phyloP scores from a whole-genome alignment of 345 rosid species.

The Populus simonii region DNA sequence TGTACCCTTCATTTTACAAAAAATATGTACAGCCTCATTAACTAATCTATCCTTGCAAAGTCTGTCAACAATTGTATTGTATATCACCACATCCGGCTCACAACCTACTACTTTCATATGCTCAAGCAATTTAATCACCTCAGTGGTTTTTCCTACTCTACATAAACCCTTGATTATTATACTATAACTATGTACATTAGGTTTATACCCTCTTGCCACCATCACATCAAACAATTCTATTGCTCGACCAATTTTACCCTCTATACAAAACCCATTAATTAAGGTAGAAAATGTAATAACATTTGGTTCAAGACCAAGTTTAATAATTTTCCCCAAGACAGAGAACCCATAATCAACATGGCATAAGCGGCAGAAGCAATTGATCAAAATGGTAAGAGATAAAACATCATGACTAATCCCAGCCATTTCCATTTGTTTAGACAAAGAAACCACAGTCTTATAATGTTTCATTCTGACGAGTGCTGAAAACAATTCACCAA shows the following conservation, averaged over 20 bases:
- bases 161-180: not conserved
- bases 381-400: not conserved
- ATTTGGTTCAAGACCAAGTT: not conserved
- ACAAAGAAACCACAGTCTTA: not conserved
- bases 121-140: not conserved
- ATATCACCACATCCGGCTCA: conserved; percentile 20
- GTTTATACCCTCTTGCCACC: not conserved
- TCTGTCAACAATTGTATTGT: conserved; percentile 26
- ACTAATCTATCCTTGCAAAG: conserved; percentile 26
- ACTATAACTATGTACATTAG: not conserved
- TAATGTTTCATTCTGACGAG: not conserved
- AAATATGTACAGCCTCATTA: conserved; percentile 19
- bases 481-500: not conserved
- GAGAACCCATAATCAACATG: not conserved
- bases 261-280: not conserved
- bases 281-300: not conserved
- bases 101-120: conserved; percentile 15
- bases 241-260: not conserved
- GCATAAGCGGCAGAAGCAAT: not conserved
- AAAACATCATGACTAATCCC: not conserved
- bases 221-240: not conserved
- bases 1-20: conserved; percentile 21
- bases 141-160: not conserved
- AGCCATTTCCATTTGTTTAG: not conserved
- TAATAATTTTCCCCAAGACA: not conserved